Conservation (phyloP, 2,329 filamentous ascomycete genomes). For the Beauveria bassiana region DNA sequence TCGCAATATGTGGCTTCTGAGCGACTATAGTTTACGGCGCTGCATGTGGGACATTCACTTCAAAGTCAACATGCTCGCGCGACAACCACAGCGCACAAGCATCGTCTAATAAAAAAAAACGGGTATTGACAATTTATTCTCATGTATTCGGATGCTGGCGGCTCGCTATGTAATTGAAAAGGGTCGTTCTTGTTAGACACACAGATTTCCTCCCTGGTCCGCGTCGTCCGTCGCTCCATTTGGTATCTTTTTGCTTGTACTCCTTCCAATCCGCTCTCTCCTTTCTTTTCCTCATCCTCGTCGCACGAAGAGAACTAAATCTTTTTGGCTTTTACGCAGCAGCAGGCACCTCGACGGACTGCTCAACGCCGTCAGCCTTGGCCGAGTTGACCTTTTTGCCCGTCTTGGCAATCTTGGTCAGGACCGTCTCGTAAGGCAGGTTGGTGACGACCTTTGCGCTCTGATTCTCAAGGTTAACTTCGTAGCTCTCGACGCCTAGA, state of each 20-base stretch:
- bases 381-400: constrained; percentile 83
- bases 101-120: background rate
- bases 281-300: background rate
- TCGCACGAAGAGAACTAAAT: no score
- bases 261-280: background rate
- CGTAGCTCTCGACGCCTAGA: constrained; percentile 75
- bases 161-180: background rate
- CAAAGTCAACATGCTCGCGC: background rate
- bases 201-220: background rate
- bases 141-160: background rate
- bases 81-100: background rate
- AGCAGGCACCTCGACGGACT: constrained; percentile 41
- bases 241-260: background rate
- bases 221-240: background rate
- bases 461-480: constrained; percentile 81
- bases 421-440: constrained; percentile 71
- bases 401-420: constrained; percentile 87
- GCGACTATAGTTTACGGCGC: background rate
- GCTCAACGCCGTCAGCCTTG: constrained; percentile 58
- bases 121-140: background rate
- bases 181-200: background rate
- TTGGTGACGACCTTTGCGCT: constrained; percentile 68
- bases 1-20: no score
- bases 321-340: constrained; percentile 16
- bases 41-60: background rate